Evolutionary conservation across 108 stramenopile species (phyloP), one percentile per base, ranked within the genome.

Genomic region (Asterionellopsis glacialis): DNA sequence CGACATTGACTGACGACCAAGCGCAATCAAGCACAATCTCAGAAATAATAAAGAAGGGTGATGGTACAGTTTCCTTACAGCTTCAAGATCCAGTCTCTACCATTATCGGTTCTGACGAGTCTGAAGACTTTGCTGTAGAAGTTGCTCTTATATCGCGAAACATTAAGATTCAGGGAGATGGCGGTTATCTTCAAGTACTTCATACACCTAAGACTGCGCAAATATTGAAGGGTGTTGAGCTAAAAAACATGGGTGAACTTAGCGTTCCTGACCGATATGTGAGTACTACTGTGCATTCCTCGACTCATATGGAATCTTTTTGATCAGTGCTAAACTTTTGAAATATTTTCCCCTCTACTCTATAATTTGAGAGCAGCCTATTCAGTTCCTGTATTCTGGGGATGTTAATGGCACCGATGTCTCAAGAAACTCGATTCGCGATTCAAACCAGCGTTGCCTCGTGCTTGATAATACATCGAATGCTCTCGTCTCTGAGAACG

Each of bases 121-220:
- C 61, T 62, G 74, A 72, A 23, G 74, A 71, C 41, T 61, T 70
- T 51, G 83, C 79, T 12, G 74, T 75, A 11, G 85, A 86, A 59
- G 70, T 86, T 9, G 82, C 77, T 11, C 40, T 82, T 15, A 59
- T 83, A 25, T 67, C 74, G 18, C 76, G 85, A n/a, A 86, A 82
- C 28, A 78, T 86, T 65, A 68, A 74, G 28, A 75, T 86, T 64
- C 57, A 77, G 41, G 83, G 76, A 18, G 68, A 21, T 21, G 57
- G 24, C 10, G 48, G 24, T 14, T 45, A 61, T 51, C 45, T 61
- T 12, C 45, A 48, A 22, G 40, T 61, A 18, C 24, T 50, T 23
- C 45, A 51, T 9, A 61, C 61, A 14, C 48, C 45, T 6, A 16
- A 48, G 4, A 22, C 22, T 19, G 12, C 12, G 15, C 66, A 67